phyloP scores from a whole-genome alignment of 768 basidiomycete genomes.

The Collybia nuda region DNA sequence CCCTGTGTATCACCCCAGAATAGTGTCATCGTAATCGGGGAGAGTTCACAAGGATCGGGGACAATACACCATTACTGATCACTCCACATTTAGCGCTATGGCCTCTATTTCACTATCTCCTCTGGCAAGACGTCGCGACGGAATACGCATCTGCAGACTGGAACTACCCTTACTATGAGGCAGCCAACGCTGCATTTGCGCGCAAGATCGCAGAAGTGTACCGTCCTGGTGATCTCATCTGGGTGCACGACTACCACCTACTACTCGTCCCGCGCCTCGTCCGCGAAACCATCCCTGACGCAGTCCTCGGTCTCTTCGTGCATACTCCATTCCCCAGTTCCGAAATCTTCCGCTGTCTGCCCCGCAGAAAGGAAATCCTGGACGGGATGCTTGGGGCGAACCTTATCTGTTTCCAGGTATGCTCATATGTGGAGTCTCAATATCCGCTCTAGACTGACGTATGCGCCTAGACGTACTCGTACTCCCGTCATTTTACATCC shows the following conservation, averaged over 20 bases:
- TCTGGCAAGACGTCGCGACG: conserved; percentile 95
- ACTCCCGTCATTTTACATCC: conserved; percentile 91
- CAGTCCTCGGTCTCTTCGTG: conserved; percentile 87
- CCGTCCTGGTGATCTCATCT: conserved; percentile 87
- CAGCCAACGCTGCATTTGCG: conserved; percentile 86
- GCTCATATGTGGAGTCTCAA: conserved; percentile 5
- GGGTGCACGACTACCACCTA: conserved; percentile 96
- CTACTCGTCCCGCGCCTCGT: conserved; percentile 87
- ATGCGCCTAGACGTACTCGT: conserved; percentile 74
- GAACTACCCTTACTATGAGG: conserved; percentile 78
- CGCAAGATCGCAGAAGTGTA: conserved; percentile 70
- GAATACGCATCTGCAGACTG: conserved; percentile 85
- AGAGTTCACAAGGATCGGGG: too few species aligned
- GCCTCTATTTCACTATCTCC: conserved; percentile 97
- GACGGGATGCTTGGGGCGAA: conserved; percentile 99
- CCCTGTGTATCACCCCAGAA: neutral
- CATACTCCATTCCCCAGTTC: conserved; percentile 98
- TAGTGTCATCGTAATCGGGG: too few species aligned
- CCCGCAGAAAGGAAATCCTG: conserved; percentile 89
- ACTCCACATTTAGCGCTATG: conserved; percentile 66
- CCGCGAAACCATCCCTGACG: conserved; percentile 66
- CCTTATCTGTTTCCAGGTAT: conserved; percentile 88
- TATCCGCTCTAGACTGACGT: neutral
- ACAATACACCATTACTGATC: neutral
- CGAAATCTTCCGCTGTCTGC: conserved; percentile 93